Evolutionary conservation across 2,329 filamentous ascomycete genomes (phyloP), one percentile per base, ranked within the genome.

Genomic region (Lasiodiplodia hormozganensis): DNA sequence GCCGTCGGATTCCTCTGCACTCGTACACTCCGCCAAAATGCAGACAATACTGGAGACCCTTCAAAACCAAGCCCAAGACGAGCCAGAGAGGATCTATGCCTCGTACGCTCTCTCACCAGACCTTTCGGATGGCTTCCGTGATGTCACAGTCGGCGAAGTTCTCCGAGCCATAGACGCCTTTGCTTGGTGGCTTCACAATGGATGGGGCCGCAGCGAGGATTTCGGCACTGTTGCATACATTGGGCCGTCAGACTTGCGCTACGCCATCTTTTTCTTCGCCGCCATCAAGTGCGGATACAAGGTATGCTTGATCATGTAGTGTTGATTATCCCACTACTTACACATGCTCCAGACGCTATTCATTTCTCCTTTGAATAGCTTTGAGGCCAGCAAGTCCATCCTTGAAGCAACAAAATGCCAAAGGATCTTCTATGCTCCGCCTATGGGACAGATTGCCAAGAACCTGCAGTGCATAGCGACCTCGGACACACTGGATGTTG

Each of bases 231-330:
- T 53, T 53, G 51, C 14, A 8, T 53, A 53, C 16, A 11, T 53
- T 8, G 51, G 51, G 10, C 25, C 51, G 25, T 53, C 51, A n/a
- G 51, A 53, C 51, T 18, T 53, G 51, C 51, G 51, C 28, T 53
- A 53, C 18, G 51, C 51, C 14, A 53, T 71, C 14, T 36, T 74
- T n/a, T 23, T 71, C 2, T 60, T 75, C 12, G 74, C 68, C 14
- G 70, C 71, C 38, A 65, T 72, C 43, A 75, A 75, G 51, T 67
- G 70, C 31, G 73, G 74, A 3, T 73, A 72, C 64, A 71, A 72
- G 70, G 74, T 76, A 66, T 11, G 51, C 5, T n/a, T 31, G 12
- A 25, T 25, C 2, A 2, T 18, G 11, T 4, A 18, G 51, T 8
- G 0, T 8, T 14, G 0, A 11, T 10, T 3, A 21, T 21, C 3